Conservation (phyloP, 169 alveolate genomes). For the Pseudocohnilembus persalinus region DNA sequence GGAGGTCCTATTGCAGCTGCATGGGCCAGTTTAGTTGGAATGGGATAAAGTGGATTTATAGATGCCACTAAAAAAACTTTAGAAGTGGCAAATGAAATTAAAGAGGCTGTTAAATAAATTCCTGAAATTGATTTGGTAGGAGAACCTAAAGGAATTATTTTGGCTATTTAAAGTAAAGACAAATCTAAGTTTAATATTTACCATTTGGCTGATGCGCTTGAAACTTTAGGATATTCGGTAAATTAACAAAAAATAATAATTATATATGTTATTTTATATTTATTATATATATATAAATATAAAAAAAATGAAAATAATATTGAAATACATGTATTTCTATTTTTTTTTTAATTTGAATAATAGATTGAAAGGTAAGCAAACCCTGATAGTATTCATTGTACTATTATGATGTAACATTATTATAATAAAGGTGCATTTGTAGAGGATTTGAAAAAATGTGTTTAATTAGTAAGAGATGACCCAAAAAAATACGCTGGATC, state of each 20-base stretch:
- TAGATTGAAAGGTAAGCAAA: conserved; percentile 10
- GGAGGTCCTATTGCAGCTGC: conserved; percentile 52
- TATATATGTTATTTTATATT: background rate
- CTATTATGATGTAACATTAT: conserved; percentile 10
- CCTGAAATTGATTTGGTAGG: conserved; percentile 45
- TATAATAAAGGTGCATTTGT: background rate
- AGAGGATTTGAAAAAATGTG: background rate
- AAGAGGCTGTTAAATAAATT: conserved; percentile 41
- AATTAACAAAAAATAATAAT: background rate
- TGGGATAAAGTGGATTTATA: conserved; percentile 49
- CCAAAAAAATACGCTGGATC: conserved; percentile 6
- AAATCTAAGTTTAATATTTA: conserved; percentile 2
- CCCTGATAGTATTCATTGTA: conserved; percentile 9
- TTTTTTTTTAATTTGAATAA: background rate
- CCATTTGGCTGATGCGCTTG: conserved; percentile 13
- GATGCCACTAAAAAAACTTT: conserved; percentile 39
- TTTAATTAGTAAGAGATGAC: conserved; percentile 2
- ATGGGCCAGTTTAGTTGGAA: conserved; percentile 43
- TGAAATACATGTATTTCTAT: too few relatives aligned
- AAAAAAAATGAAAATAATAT: too few relatives aligned
- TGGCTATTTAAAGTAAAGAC: conserved; percentile 45
- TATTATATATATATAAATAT: too few relatives aligned
- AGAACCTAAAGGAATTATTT: conserved; percentile 43
- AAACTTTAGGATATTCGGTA: background rate
- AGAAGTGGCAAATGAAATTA: conserved; percentile 41